phyloP scores from a whole-genome alignment of 2,329 filamentous ascomycete genomes.

The Phialocephala sp. region DNA sequence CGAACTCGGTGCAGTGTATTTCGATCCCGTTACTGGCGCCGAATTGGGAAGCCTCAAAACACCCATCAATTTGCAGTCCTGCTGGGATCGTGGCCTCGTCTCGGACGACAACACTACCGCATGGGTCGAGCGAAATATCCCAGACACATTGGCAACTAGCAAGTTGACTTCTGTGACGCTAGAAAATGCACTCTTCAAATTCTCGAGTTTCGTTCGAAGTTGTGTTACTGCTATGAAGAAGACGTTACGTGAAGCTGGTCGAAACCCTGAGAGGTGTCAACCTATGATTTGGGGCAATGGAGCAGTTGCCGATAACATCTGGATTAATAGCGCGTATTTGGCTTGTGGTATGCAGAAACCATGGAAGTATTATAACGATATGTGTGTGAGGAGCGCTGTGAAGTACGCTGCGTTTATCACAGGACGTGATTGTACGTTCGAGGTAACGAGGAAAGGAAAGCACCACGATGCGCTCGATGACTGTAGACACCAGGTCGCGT shows the following conservation, averaged over 20 bases:
- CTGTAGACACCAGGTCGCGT: slow-evolving; percentile 29
- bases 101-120: slow-evolving; percentile 9
- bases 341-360: slow-evolving; percentile 25
- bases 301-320: slow-evolving; percentile 28
- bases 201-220: slow-evolving; percentile 22
- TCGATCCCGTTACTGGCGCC: slow-evolving; percentile 29
- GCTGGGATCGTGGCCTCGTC: slow-evolving; percentile 11
- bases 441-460: slow-evolving; percentile 11
- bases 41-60: slow-evolving; percentile 23
- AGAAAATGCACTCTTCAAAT: slow-evolving; percentile 18
- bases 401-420: slow-evolving; percentile 10
- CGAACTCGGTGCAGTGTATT: slow-evolving; percentile 30
- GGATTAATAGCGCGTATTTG: slow-evolving; percentile 26
- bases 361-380: slow-evolving; percentile 29
- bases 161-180: slow-evolving; percentile 15
- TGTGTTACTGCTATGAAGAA: slow-evolving; percentile 9
- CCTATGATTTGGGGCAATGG: slow-evolving; percentile 33
- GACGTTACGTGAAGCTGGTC: slow-evolving; percentile 10
- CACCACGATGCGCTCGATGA: slow-evolving; percentile 31
- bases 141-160: slow-evolving; percentile 25
- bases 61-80: slow-evolving; percentile 26
- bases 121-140: slow-evolving; percentile 24
- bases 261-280: slow-evolving; percentile 13
- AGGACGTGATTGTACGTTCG: slow-evolving; percentile 19
- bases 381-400: slow-evolving; percentile 30